Percentiles rank a stretch among this genome's conserved stretches.
Conservation (phyloP, 2,329 filamentous ascomycete species). For the Lachnellula hyalina region DNA sequence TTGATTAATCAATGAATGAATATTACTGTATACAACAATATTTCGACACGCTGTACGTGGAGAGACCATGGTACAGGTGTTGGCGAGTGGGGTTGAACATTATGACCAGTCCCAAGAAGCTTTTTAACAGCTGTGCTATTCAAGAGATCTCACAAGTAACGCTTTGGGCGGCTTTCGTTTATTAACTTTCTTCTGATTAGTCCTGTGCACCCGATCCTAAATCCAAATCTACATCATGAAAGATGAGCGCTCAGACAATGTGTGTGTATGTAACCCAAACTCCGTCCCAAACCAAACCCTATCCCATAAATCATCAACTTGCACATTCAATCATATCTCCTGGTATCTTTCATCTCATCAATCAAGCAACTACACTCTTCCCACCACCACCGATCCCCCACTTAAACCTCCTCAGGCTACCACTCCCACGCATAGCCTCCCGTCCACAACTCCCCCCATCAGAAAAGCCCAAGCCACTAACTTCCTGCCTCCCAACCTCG, state of each 20-base stretch:
- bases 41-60: no score
- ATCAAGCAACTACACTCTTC: slow-evolving; percentile 24
- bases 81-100: no score
- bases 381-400: slow-evolving; percentile 27
- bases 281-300: not conserved
- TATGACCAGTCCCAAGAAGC: no score
- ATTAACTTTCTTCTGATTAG: not conserved
- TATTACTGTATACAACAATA: no score
- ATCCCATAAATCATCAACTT: not conserved
- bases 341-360: not conserved
- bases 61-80: no score
- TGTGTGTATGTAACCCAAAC: not conserved
- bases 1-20: no score
- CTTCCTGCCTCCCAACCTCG: slow-evolving; percentile 60
- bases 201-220: not conserved
- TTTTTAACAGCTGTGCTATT: no score
- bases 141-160: no score
- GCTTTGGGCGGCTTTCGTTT: not conserved
- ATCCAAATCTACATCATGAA: not conserved
- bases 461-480: slow-evolving; percentile 18
- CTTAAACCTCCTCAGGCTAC: slow-evolving; percentile 26
- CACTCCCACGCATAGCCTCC: slow-evolving; percentile 22
- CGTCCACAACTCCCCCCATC: slow-evolving; percentile 22
- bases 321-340: not conserved
- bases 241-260: not conserved